These are phyloP conservation scores for Allium cepa DNA, from an alignment of 106 monocot genomes.

Conservation along the genomic window DNA sequence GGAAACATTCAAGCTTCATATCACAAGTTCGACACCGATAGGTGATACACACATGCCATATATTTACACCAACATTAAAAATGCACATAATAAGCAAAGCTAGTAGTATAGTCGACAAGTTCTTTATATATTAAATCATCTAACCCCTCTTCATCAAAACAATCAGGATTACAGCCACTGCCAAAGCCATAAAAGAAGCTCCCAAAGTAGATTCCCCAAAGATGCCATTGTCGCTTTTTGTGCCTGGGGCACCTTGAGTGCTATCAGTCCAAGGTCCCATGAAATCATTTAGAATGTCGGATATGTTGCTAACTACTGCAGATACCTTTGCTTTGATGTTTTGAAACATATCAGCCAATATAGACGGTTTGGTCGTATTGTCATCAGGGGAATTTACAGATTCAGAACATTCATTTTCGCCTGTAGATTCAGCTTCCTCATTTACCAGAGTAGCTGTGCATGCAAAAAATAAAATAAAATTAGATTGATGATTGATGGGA, in stretches of 20 bases:
- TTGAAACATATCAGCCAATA: slow-evolving; percentile 12
- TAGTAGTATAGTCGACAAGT: too few species aligned
- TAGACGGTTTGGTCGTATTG: slow-evolving; percentile 2
- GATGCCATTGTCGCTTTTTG: background rate
- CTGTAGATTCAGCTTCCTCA: background rate
- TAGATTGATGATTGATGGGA: too few species aligned
- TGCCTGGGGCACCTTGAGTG: background rate
- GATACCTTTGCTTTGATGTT: slow-evolving; percentile 20
- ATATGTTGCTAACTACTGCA: slow-evolving; percentile 22
- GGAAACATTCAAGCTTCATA: too few species aligned
- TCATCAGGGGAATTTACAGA: slow-evolving; percentile 5
- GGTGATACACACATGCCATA: too few species aligned
- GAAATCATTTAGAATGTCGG: slow-evolving; percentile 41
- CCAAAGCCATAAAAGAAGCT: slow-evolving; percentile 42
- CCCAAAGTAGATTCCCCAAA: slow-evolving; percentile 2
- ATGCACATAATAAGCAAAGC: too few species aligned
- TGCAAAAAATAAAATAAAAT: background rate
- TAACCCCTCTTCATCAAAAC: slow-evolving; percentile 56
- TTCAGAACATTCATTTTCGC: slow-evolving; percentile 9
- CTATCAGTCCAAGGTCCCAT: slow-evolving; percentile 11
- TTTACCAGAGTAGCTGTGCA: background rate
- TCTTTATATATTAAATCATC: background rate
- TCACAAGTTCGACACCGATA: too few species aligned
- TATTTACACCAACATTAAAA: too few species aligned
- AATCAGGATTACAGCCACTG: slow-evolving; percentile 46